Conservation (phyloP, 192 early-diverging fungal species). For the Podila epicladia region DNA sequence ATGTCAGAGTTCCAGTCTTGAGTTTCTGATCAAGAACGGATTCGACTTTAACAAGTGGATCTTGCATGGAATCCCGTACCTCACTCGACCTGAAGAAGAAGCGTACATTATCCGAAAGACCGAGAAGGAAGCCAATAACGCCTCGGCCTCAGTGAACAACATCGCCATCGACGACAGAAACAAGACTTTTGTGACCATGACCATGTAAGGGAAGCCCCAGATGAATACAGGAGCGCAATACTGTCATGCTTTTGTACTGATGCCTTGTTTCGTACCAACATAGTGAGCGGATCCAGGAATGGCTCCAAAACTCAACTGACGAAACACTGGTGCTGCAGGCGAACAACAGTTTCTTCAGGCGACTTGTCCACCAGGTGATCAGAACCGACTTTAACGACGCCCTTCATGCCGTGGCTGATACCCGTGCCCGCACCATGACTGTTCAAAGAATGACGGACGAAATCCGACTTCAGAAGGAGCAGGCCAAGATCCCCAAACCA, state of each 20-base stretch:
- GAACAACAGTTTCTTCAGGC: slow-evolving; percentile 70
- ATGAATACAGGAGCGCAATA: not conserved
- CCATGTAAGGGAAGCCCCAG: slow-evolving; percentile 41
- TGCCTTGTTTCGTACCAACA: not conserved
- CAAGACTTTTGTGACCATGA: slow-evolving; percentile 56
- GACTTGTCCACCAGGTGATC: slow-evolving; percentile 84
- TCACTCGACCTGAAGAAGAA: slow-evolving; percentile 69
- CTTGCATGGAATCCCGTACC: slow-evolving; percentile 77
- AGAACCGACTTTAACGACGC: slow-evolving; percentile 36
- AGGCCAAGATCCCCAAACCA: slow-evolving; percentile 32
- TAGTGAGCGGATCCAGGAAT: slow-evolving; percentile 45
- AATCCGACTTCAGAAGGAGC: slow-evolving; percentile 51
- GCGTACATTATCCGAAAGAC: slow-evolving; percentile 15
- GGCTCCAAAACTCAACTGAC: slow-evolving; percentile 49
- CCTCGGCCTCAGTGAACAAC: slow-evolving; percentile 10
- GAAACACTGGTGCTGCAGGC: slow-evolving; percentile 53
- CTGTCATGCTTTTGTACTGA: not conserved
- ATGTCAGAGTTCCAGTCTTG: slow-evolving; percentile 63
- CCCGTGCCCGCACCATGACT: slow-evolving; percentile 53
- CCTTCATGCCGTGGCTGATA: slow-evolving; percentile 13
- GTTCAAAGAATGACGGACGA: slow-evolving; percentile 49
- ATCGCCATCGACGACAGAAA: slow-evolving; percentile 64
- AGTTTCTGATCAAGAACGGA: slow-evolving; percentile 77
- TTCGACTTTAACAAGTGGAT: slow-evolving; percentile 97
- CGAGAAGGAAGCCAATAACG: slow-evolving; percentile 17